Evolutionary conservation across 169 alveolate genomes (phyloP), one percentile per base, ranked within the genome.

Genomic region (Theileria annulata): DNA sequence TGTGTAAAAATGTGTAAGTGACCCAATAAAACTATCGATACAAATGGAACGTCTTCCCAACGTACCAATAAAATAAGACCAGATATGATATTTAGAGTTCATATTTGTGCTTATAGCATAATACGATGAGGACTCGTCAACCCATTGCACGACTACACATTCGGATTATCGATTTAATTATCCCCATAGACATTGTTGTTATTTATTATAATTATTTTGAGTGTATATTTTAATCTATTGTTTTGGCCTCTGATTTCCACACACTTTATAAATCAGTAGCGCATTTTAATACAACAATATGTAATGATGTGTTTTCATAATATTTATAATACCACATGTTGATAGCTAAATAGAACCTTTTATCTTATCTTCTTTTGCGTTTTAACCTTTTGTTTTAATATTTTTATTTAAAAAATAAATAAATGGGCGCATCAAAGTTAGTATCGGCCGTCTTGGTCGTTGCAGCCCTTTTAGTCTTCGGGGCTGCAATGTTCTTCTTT

Each of bases 101-200:
- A 56, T 21, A 56, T 56, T 21, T 10, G 33, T 56, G 33, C 35
- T 56, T 56, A 56, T 21, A 12, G 17, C 28, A 56, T 56, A 19
- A 27, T 56, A 21, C 35, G 66, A 56, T 25, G 27, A 56, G 33
- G 66, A 8, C 28, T 12, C 17, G 27, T 56, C 28, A 56, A 13
- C 28, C 28, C 66, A 56, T 56, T 56, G 27, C 28, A 21, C 28
- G 66, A 25, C 66, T 56, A 56, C 66, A 56, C 66, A 56, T 56
- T 8, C 28, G 33, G n/a, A 8, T 25, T 56, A 25, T 21, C 35
- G 51, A 56, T 21, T 2, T 21, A 19, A 56, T 25, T 56, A 21
- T 56, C 66, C 66, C 66, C 66, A 56, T 56, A 56, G 51, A 56
- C 66, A 56, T 21, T 25, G 66, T 56, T 56, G 66, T 56, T 56